A percentile compares a stretch with the other conserved stretches of the same genome.
phyloP scores from a whole-genome alignment of 202 grass and related monocot species.

The Panicum hallii region DNA sequence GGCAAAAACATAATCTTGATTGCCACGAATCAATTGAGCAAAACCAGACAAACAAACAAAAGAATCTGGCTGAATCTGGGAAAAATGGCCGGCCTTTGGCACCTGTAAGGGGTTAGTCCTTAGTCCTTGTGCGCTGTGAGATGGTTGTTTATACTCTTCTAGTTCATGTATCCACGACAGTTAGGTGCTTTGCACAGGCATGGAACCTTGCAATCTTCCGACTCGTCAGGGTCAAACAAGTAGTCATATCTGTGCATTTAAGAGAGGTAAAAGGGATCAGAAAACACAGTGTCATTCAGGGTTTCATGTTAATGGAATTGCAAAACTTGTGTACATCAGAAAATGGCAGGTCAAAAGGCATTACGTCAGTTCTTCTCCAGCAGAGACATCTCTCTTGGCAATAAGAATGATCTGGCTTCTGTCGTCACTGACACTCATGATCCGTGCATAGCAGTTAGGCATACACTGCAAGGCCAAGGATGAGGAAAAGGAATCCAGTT shows the following conservation, averaged over 20 bases:
- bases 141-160: neutral
- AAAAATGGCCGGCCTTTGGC: conserved; percentile 38
- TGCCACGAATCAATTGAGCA: conserved; percentile 25
- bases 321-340: neutral
- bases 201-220: conserved; percentile 77
- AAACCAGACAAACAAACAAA: conserved; percentile 26
- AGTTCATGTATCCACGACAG: conserved; percentile 93
- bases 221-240: conserved; percentile 87
- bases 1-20: neutral
- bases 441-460: conserved; percentile 98
- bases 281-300: neutral
- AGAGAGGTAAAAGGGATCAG: neutral
- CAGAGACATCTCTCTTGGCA: conserved; percentile 76
- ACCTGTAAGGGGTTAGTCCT: conserved; percentile 46
- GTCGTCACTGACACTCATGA: conserved; percentile 69
- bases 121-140: conserved; percentile 3
- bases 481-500: neutral
- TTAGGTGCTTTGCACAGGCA: conserved; percentile 81
- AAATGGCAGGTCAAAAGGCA: neutral
- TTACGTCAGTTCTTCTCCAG: conserved; percentile 96
- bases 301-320: neutral
- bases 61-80: conserved; percentile 46
- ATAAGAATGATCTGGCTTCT: conserved; percentile 83
- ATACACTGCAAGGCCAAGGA: conserved; percentile 65
- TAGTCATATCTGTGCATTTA: conserved; percentile 70